Percentiles rank a stretch among this genome's conserved stretches.
Evolutionary conservation across 306 rosid species (phyloP).

Genomic region (Trichosanthes truncata): DNA sequence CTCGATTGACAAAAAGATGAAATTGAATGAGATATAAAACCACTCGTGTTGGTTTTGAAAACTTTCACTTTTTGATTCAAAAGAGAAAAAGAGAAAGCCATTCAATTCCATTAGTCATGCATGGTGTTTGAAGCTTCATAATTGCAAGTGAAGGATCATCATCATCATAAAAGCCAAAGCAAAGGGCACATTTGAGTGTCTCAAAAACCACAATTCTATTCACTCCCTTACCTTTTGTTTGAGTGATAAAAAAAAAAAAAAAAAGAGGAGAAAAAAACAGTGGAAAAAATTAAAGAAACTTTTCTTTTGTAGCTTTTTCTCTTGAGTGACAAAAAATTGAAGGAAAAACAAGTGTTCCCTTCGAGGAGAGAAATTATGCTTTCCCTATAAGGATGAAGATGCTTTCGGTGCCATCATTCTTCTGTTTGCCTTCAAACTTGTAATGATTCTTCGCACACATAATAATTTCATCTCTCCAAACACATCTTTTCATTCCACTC

Average conservation of each 20-base stretch:
- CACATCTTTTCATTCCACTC: background rate
- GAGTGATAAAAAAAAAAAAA: background rate
- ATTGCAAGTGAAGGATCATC: background rate
- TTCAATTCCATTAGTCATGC: background rate
- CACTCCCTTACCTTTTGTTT: background rate
- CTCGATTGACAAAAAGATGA: background rate
- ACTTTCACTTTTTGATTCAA: background rate
- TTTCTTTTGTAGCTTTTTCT: background rate
- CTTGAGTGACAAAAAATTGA: background rate
- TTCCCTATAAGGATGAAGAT: background rate
- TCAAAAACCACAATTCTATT: background rate
- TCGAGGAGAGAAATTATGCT: background rate
- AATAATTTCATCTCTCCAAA: background rate
- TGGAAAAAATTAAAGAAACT: background rate
- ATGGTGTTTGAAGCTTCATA: background rate
- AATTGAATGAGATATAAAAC: background rate
- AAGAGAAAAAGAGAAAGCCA: background rate
- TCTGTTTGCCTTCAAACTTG: slow-evolving; percentile 2
- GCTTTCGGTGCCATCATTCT: slow-evolving; percentile 19
- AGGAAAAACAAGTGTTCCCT: background rate
- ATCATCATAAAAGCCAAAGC: background rate
- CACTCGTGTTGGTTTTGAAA: background rate
- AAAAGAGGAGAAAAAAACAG: background rate
- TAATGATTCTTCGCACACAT: slow-evolving; percentile 2
- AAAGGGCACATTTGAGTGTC: background rate